Percentiles rank a stretch among this genome's conserved stretches.
These are phyloP conservation scores for Floccularia luteovirens DNA, from an alignment of 768 basidiomycete genomes.

Conservation along the genomic window DNA sequence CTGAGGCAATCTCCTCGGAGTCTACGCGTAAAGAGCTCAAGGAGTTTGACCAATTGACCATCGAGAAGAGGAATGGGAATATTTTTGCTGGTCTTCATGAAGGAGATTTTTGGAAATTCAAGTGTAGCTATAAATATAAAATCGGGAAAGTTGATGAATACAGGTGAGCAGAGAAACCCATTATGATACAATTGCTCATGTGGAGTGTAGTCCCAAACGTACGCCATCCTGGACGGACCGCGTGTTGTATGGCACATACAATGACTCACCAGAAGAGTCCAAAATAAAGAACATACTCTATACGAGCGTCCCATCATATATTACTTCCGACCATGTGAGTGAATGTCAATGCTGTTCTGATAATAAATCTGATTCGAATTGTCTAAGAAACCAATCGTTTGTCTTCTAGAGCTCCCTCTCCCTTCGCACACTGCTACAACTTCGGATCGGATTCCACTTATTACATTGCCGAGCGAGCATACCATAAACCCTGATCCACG, in stretches of 20 bases:
- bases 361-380: constrained; percentile 1
- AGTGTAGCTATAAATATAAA: constrained; percentile 85
- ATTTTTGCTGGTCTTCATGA: constrained; percentile 73
- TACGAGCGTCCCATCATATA: constrained; percentile 76
- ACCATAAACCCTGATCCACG: constrained; percentile 45
- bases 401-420: constrained; percentile 61
- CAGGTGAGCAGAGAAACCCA: constrained; percentile 40
- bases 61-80: constrained; percentile 55
- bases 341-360: not conserved
- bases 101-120: constrained; percentile 85
- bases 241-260: constrained; percentile 75
- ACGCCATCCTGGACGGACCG: constrained; percentile 92
- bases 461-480: constrained; percentile 44
- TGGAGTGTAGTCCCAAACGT: constrained; percentile 47
- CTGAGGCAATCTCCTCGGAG: constrained; percentile 38
- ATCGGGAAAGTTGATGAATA: constrained; percentile 81
- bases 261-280: constrained; percentile 52
- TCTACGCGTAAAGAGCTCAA: constrained; percentile 50
- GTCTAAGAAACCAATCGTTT: constrained; percentile 78
- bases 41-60: constrained; percentile 65
- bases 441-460: constrained; percentile 22
- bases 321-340: constrained; percentile 84
- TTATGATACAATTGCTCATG: constrained; percentile 1
- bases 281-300: constrained; percentile 64
- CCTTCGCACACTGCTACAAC: constrained; percentile 29